Evolutionary conservation across 441 rosid genomes (phyloP), one percentile per base, ranked within the genome.

Genomic region (Arabidopsis hybrid): DNA sequence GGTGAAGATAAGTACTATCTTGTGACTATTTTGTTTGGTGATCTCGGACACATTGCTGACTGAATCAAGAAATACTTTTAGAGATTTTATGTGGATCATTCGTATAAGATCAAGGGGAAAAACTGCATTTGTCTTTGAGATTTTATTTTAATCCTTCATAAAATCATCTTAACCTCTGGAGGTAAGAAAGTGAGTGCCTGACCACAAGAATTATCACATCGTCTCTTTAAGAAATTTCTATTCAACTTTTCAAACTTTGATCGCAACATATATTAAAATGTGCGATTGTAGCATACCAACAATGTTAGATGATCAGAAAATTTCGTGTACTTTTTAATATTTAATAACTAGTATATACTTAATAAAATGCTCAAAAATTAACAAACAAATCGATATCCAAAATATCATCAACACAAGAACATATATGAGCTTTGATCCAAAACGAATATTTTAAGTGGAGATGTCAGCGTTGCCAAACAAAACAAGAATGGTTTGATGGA

Each of bases 361-460:
- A 7, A 43, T 36, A 45, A 7, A 46, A 4, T 31, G 52, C 42
- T 63, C 53, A 12, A 18, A 50, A 46, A 11, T 8, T 35, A 46
- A 36, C 4, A 62, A 31, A 61, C 11, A 42, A 40, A 45, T 4
- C 18, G 8, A 45, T 53, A 34, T 47, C 36, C 3, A 65, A 57
- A 46, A 65, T 46, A 46, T 35, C 14, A 18, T 64, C 16, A 31
- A 51, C 67, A 32, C 55, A 39, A 21, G 26, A 21, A 21, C 26
- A 21, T 21, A 21, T 60, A 58, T 26, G n/a, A 26, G 45, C 52
- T 55, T 34, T 46, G 50, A 39, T 69, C 60, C 53, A 69, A 47
- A 69, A 62, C 45, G 74, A 76, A 75, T 62, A 69, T 38, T 4
- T 43, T 61, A 62, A 62, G 79, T 69, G 75, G 75, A 56, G 26